Evolutionary conservation across 2,329 filamentous ascomycete species (phyloP).

Genomic region (Apiospora sp.): DNA sequence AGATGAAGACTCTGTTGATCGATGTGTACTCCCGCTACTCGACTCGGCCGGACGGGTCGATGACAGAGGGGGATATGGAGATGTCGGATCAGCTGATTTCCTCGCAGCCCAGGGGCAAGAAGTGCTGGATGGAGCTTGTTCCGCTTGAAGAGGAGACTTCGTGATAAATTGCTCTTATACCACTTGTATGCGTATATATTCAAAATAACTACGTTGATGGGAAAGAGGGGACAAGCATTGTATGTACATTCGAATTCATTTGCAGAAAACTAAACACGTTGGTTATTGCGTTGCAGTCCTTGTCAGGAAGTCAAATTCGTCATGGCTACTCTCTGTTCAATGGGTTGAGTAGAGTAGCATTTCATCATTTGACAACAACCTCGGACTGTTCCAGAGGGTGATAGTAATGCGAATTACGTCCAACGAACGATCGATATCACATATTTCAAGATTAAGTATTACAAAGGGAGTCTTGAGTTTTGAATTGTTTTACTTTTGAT

Average conservation of each 20-base stretch:
- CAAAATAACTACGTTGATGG: background rate
- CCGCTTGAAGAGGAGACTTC: slow-evolving; percentile 36
- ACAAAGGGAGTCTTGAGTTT: no score
- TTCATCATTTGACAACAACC: no score
- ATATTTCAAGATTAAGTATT: no score
- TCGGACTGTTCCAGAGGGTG: no score
- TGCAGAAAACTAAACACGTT: no score
- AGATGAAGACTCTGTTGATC: slow-evolving; percentile 73
- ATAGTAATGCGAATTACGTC: no score
- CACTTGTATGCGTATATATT: background rate
- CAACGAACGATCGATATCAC: no score
- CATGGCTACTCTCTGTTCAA: no score
- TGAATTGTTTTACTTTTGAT: background rate
- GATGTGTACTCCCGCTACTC: slow-evolving; percentile 67
- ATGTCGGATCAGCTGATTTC: slow-evolving; percentile 75
- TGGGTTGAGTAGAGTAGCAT: no score
- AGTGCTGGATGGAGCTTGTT: slow-evolving; percentile 62
- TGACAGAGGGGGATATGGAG: slow-evolving; percentile 65
- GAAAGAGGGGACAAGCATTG: background rate
- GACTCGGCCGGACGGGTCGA: slow-evolving; percentile 62
- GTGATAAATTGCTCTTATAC: background rate
- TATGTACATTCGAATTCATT: background rate
- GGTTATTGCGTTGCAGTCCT: no score
- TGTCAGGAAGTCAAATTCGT: no score
- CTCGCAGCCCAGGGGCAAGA: slow-evolving; percentile 66